phyloP scores from a whole-genome alignment of 805 yeast species.

The Schwanniomyces pseudopolymorphus region DNA sequence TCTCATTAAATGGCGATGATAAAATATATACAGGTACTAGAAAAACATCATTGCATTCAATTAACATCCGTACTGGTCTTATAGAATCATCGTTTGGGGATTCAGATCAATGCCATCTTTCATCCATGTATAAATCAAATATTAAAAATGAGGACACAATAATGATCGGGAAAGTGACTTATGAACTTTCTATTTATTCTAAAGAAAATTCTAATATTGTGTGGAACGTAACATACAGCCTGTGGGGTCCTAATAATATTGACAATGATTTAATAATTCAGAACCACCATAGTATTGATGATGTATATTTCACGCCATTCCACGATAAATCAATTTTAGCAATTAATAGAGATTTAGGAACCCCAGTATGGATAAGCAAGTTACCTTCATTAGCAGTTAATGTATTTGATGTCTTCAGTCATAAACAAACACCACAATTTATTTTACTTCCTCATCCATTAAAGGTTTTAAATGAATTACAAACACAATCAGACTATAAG shows the following conservation, averaged over 20 bases:
- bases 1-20: conserved; percentile 71
- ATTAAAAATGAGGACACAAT: conserved; percentile 32
- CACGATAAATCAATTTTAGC: conserved; percentile 80
- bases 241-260: conserved; percentile 90
- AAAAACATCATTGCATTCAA: conserved; percentile 69
- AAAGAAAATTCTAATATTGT: conserved; percentile 53
- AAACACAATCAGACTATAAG: conserved; percentile 18
- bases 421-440: conserved; percentile 27
- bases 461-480: conserved; percentile 36
- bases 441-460: conserved; percentile 72
- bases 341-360: conserved; percentile 62
- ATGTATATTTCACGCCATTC: conserved; percentile 77
- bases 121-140: conserved; percentile 24
- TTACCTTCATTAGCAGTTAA: conserved; percentile 71
- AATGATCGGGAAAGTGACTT: conserved; percentile 69
- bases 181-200: conserved; percentile 75
- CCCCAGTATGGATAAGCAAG: conserved; percentile 77
- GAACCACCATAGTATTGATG: conserved; percentile 60
- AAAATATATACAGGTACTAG: conserved; percentile 86
- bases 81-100: conserved; percentile 67
- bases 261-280: conserved; percentile 54
- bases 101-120: conserved; percentile 32
- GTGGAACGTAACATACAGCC: conserved; percentile 84
- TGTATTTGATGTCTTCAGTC: conserved; percentile 71
- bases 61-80: conserved; percentile 74